Percentiles rank a stretch among this genome's conserved stretches.
Evolutionary conservation across 257 asterid species (phyloP).

Genomic region (Agastache rugosa): DNA sequence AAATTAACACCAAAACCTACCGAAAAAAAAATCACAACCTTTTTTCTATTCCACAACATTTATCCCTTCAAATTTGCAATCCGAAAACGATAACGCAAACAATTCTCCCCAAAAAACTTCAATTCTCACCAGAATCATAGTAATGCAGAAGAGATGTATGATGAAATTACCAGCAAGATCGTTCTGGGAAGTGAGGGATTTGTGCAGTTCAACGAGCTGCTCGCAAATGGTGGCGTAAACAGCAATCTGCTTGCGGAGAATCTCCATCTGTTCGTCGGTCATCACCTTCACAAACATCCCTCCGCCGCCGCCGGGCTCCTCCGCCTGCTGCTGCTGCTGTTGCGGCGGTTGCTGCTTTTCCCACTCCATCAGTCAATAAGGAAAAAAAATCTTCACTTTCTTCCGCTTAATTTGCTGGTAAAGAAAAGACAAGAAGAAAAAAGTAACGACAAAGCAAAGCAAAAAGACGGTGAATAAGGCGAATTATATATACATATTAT

Average conservation of each 20-base stretch:
- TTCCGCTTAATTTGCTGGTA: conserved; percentile 32
- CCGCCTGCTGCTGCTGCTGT: conserved; percentile 52
- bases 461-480: conserved; percentile 29
- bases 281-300: conserved; percentile 92
- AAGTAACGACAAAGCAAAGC: conserved; percentile 51
- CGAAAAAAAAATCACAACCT: too few relatives aligned
- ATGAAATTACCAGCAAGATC: conserved; percentile 74
- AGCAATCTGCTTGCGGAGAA: conserved; percentile 93
- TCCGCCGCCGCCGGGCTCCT: conserved; percentile 55
- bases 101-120: background rate
- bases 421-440: conserved; percentile 35
- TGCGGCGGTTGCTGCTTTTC: conserved; percentile 53
- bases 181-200: conserved; percentile 88
- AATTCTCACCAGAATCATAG: background rate
- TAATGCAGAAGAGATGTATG: background rate
- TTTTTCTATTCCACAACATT: background rate
- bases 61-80: background rate
- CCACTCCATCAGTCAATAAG: conserved; percentile 45
- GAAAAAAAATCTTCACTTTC: background rate
- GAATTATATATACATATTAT: background rate
- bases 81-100: conserved; percentile 3
- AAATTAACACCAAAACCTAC: background rate
- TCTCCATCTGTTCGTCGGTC: conserved; percentile 99
- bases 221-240: conserved; percentile 92
- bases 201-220: conserved; percentile 91